Evolutionary conservation across 2,329 filamentous ascomycete genomes (phyloP), one percentile per base, ranked within the genome.

Genomic region (Pyricularia sp.): DNA sequence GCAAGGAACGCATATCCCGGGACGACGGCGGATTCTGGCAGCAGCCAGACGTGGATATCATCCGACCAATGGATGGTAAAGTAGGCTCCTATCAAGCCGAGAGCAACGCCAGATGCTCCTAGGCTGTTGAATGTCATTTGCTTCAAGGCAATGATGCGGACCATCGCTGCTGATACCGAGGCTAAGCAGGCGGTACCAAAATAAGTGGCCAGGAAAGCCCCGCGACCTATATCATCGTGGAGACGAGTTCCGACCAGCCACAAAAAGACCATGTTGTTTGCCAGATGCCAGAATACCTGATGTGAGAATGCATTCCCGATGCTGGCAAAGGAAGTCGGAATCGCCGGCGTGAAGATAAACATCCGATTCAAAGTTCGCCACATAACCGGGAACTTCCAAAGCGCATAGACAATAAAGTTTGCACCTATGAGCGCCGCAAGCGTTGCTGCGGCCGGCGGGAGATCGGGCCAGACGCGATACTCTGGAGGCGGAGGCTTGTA

Each of bases 301-400:
- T 94, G 90, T 24, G 86, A 89, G 76, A 92, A 90, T 62, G 84
- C 77, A 68, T 84, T 84, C 40, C 84, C 84, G 31, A 93, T 70
- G 67, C 90, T 74, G 67, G 83, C 82, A 24, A 84, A 66, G 4
- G 88, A 81, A 67, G 81, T 81, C 9, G 89, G 88, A 63, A 85
- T 85, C 7, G 84, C 88, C 7, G 88, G 81, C 9, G 86, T 78
- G 44, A 87, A 73, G 55, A 89, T 77, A 75, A 90, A 86, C 76
- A 88, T 88, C 67, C 79, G 83, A 75, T 91, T 93, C 69, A 91
- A 75, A 19, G 85, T 63, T 13, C 77, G 75, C 87, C 88, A 93
- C 33, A 86, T 70, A 1, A 84, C 84, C 61, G 88, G 88, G 12
- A 85, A 68, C 68, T 81, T 82, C 87, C 88, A 91, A 31, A 80